These are phyloP conservation scores for Phanerochaete sordida DNA, from an alignment of 768 basidiomycete species.

Conservation along the genomic window DNA sequence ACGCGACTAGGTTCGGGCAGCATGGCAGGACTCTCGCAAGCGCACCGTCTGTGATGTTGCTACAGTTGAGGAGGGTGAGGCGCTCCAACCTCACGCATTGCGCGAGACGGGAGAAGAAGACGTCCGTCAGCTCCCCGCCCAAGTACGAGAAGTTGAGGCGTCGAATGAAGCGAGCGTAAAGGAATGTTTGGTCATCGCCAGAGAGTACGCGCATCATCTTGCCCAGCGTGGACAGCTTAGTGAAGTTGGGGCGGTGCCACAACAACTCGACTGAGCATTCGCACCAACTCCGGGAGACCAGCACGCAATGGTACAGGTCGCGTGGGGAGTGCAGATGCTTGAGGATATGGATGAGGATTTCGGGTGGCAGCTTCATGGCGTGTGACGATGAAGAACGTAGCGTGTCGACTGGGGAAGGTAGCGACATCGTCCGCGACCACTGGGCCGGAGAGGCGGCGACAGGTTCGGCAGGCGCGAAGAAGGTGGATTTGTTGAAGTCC, in stretches of 20 bases:
- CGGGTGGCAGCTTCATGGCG: slow-evolving; percentile 75
- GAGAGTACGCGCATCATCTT: slow-evolving; percentile 75
- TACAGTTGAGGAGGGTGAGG: slow-evolving; percentile 82
- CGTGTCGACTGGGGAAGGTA: slow-evolving; percentile 19
- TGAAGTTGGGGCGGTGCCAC: slow-evolving; percentile 87
- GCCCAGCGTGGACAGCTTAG: slow-evolving; percentile 63
- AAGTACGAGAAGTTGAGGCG: slow-evolving; percentile 86
- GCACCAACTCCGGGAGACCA: slow-evolving; percentile 91
- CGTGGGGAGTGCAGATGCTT: slow-evolving; percentile 71
- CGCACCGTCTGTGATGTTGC: slow-evolving; percentile 57
- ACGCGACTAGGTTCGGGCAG: slow-evolving; percentile 76
- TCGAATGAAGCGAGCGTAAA: slow-evolving; percentile 83
- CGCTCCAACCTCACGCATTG: slow-evolving; percentile 83
- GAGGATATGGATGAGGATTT: slow-evolving; percentile 90
- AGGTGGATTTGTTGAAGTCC: slow-evolving; percentile 46
- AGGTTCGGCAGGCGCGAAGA: slow-evolving; percentile 32
- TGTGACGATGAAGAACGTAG: slow-evolving; percentile 41
- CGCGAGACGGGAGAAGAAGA: slow-evolving; percentile 65
- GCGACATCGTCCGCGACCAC: slow-evolving; percentile 27
- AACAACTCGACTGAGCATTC: slow-evolving; percentile 92
- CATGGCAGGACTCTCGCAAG: slow-evolving; percentile 62
- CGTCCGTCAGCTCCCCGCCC: slow-evolving; percentile 65
- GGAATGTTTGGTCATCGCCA: slow-evolving; percentile 68
- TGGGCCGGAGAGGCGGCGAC: slow-evolving; percentile 54
- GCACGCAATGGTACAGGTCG: slow-evolving; percentile 72